Percentiles rank a stretch among this genome's conserved stretches.
These are phyloP conservation scores for Aspergillus fumigatiaffinis DNA, from an alignment of 2,329 filamentous ascomycete species.

Conservation along the genomic window DNA sequence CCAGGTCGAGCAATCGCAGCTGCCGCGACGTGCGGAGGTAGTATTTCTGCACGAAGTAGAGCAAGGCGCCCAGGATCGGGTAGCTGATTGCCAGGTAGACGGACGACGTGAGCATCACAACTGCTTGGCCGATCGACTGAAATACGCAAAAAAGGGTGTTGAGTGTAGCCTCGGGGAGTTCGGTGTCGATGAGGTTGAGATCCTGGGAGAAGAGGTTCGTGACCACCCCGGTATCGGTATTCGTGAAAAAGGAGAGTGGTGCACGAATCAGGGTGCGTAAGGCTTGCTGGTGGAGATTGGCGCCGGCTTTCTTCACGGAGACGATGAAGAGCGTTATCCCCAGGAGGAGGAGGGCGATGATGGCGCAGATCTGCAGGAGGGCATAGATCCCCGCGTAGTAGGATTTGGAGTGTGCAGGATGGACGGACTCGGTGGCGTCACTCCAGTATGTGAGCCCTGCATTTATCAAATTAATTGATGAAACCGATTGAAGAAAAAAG, in stretches of 20 bases:
- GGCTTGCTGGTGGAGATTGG: slow-evolving; percentile 19
- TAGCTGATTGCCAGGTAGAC: slow-evolving; percentile 22
- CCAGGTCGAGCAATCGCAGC: slow-evolving; percentile 1
- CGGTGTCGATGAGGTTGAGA: slow-evolving; percentile 44
- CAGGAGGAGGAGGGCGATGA: slow-evolving; percentile 18
- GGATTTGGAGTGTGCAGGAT: slow-evolving; percentile 15
- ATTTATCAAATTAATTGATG: not conserved
- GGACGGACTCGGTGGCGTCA: slow-evolving; percentile 12
- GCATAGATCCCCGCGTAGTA: slow-evolving; percentile 27
- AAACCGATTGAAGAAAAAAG: not conserved
- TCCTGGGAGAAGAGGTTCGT: slow-evolving; percentile 50
- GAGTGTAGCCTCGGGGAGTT: slow-evolving; percentile 22
- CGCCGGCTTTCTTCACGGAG: slow-evolving; percentile 18
- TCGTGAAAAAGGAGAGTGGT: slow-evolving; percentile 42
- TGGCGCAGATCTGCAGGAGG: slow-evolving; percentile 20
- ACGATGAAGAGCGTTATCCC: slow-evolving; percentile 14
- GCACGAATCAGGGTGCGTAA: slow-evolving; percentile 24
- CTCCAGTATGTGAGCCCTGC: slow-evolving; percentile 17
- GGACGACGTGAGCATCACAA: slow-evolving; percentile 21
- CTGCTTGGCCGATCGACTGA: slow-evolving; percentile 18
- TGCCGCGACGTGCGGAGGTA: not conserved
- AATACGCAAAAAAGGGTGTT: slow-evolving; percentile 17
- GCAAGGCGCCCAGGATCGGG: not conserved
- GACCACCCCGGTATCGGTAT: slow-evolving; percentile 43
- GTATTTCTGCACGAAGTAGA: not conserved